Conservation (phyloP, 176 grass and related monocot species). For the Phyllostachys edulis region DNA sequence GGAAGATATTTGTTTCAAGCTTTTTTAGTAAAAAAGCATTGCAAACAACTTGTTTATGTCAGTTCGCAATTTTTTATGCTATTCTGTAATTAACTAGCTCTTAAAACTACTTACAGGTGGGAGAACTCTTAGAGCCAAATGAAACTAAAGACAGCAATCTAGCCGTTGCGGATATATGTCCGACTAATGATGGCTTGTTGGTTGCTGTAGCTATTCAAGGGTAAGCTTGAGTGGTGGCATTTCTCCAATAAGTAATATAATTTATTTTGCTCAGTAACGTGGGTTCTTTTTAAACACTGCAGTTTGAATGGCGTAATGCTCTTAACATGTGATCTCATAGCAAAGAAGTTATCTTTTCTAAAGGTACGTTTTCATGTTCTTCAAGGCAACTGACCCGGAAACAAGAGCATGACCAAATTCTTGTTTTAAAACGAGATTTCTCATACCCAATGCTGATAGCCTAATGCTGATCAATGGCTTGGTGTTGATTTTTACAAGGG, state of each 20-base stretch:
- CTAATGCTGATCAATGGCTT: not conserved
- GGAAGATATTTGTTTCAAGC: slow-evolving; percentile 8
- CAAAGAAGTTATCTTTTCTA: slow-evolving; percentile 59
- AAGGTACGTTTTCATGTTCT: slow-evolving; percentile 48
- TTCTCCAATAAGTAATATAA: slow-evolving; percentile 26
- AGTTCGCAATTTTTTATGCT: not conserved
- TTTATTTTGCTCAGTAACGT: slow-evolving; percentile 21
- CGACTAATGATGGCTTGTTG: slow-evolving; percentile 55
- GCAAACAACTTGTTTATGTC: not conserved
- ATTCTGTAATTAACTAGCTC: slow-evolving; percentile 15
- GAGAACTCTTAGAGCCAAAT: slow-evolving; percentile 41
- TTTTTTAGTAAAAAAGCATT: not conserved
- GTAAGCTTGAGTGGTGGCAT: slow-evolving; percentile 34
- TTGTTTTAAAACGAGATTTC: slow-evolving; percentile 28
- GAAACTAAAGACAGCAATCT: slow-evolving; percentile 53
- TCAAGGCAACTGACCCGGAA: not conserved
- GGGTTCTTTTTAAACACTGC: slow-evolving; percentile 29
- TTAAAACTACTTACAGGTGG: slow-evolving; percentile 45
- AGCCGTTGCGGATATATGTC: slow-evolving; percentile 68
- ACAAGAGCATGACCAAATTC: not conserved
- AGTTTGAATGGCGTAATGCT: slow-evolving; percentile 80
- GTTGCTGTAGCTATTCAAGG: slow-evolving; percentile 80
- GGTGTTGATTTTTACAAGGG: not conserved
- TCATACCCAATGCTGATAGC: not conserved
- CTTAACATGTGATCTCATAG: slow-evolving; percentile 60